Evolutionary conservation across 1,284 basidiomycete genomes (phyloP).

Genomic region (Filobasidium uniguttulatum): DNA sequence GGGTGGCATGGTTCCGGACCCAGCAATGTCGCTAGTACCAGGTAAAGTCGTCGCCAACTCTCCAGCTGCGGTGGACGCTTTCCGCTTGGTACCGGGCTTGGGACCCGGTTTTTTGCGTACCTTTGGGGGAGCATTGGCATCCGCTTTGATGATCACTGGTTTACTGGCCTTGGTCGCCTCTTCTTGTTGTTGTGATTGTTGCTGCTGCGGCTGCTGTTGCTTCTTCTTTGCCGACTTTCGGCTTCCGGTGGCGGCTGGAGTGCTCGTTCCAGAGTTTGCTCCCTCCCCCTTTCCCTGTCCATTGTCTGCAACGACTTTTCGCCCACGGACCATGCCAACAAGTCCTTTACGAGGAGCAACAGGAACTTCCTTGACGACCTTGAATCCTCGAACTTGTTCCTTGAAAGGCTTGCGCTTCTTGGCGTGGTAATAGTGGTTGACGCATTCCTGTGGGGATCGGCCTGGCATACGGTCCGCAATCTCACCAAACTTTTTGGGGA

Average conservation of each 20-base stretch:
- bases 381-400: conserved; percentile 2
- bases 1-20: background rate
- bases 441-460: conserved; percentile 10
- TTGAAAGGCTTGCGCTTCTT: conserved; percentile 15
- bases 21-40: background rate
- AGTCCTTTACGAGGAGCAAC: background rate
- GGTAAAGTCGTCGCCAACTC: background rate
- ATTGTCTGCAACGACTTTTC: background rate
- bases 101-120: conserved; percentile 1
- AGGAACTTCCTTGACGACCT: background rate
- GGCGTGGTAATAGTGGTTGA: conserved; percentile 15
- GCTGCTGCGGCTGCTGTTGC: too few relatives aligned
- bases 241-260: background rate
- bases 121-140: background rate
- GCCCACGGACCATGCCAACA: background rate
- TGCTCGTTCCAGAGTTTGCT: too few relatives aligned
- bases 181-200: too few relatives aligned
- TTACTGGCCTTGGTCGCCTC: background rate
- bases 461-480: conserved; percentile 11
- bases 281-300: background rate
- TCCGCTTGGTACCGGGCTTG: background rate
- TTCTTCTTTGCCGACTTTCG: background rate
- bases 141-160: too few relatives aligned
- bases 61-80: background rate
- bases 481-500: conserved; percentile 15